Conservation (phyloP, 2,329 filamentous ascomycete species). For the Aspergillus uvarum region DNA sequence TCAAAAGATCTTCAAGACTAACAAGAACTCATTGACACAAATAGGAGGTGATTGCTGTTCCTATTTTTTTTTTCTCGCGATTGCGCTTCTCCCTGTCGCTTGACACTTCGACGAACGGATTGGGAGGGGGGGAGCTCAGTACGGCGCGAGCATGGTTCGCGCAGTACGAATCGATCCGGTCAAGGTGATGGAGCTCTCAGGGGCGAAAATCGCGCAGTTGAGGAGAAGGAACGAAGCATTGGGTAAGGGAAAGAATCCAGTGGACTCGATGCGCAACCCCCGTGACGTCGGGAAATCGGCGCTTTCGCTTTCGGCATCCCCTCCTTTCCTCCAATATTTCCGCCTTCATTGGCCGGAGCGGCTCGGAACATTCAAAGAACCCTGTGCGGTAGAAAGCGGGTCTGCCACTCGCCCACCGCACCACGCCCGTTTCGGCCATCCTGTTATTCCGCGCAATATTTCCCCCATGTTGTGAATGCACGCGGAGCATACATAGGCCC, state of each 20-base stretch:
- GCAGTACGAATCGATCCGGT: not conserved
- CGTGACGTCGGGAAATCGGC: conserved; percentile 33
- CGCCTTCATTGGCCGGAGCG: conserved; percentile 27
- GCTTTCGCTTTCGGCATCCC: conserved; percentile 33
- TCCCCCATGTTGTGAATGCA: not conserved
- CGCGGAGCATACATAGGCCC: not conserved
- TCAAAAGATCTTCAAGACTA: not conserved
- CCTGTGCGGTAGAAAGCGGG: conserved; percentile 15
- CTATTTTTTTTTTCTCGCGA: conserved; percentile 14
- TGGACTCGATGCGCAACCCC: conserved; percentile 7
- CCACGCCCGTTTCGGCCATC: conserved; percentile 16
- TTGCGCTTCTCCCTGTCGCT: conserved; percentile 1
- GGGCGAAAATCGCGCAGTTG: not conserved
- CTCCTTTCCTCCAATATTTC: conserved; percentile 13
- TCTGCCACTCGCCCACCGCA: not conserved
- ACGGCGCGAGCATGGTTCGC: not conserved
- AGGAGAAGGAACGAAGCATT: not conserved
- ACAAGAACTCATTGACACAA: conserved; percentile 17
- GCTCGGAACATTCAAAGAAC: conserved; percentile 20
- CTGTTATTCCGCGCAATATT: conserved; percentile 14
- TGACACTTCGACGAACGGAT: not conserved
- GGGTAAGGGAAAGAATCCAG: conserved; percentile 10
- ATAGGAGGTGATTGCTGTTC: conserved; percentile 9
- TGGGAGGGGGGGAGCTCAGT: not conserved
- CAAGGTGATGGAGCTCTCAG: not conserved